Percentiles rank a stretch among this genome's conserved stretches.
Conservation (phyloP, 2,329 filamentous ascomycete species). For the Coniochaeta hoffmannii region DNA sequence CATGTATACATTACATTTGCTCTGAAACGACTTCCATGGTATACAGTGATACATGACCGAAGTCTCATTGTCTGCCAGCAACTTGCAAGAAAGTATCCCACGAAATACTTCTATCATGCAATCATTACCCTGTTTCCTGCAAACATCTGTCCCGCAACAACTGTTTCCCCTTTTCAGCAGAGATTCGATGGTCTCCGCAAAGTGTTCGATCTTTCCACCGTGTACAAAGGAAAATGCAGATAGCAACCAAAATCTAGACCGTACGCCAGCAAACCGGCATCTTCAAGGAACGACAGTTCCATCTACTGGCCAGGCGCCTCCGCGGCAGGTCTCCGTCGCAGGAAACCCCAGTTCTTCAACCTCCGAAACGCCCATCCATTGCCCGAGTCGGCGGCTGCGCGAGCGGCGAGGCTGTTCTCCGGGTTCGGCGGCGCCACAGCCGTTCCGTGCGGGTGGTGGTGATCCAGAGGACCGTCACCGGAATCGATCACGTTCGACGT, state of each 20-base stretch:
- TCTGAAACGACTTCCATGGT: not conserved
- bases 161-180: not conserved
- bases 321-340: not conserved
- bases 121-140: not conserved
- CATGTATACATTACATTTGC: not conserved
- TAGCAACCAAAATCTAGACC: not conserved
- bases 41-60: not conserved
- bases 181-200: not conserved
- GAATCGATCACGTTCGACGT: constrained; percentile 10
- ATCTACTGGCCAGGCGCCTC: not conserved
- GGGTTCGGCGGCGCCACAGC: not conserved
- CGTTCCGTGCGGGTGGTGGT: constrained; percentile 7
- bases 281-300: not conserved
- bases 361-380: not conserved
- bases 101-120: not conserved
- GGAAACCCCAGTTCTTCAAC: not conserved
- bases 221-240: not conserved
- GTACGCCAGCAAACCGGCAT: not conserved
- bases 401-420: not conserved
- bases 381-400: not conserved
- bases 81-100: not conserved
- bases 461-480: constrained; percentile 9
- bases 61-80: not conserved
- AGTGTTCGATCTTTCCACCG: not conserved
- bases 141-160: not conserved